These are phyloP conservation scores for Colletotrichum sp. DNA, from an alignment of 2,329 filamentous ascomycete genomes.

Conservation along the genomic window DNA sequence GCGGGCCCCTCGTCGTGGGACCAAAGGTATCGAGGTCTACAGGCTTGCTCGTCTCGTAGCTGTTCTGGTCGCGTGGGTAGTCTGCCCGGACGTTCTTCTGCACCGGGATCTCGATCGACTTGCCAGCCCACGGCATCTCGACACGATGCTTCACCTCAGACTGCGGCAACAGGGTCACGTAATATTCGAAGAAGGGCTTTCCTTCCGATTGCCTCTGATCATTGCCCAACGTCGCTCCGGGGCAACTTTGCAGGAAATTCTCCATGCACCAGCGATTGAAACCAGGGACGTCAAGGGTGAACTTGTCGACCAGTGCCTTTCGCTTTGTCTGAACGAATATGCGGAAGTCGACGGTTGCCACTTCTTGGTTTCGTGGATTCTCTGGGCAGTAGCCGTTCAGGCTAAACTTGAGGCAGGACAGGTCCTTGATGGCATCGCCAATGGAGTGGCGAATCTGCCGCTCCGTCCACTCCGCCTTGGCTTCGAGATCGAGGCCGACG, in stretches of 20 bases:
- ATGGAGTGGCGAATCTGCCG: slow-evolving; percentile 34
- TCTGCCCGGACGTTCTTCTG: slow-evolving; percentile 22
- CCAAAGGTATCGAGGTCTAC: slow-evolving; percentile 25
- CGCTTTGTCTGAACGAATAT: slow-evolving; percentile 18
- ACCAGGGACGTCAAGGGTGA: slow-evolving; percentile 17
- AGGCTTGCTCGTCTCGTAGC: slow-evolving; percentile 24
- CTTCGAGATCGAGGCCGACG: slow-evolving; percentile 24
- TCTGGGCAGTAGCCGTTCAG: slow-evolving; percentile 21
- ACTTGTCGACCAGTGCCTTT: slow-evolving; percentile 10
- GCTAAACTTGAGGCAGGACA: slow-evolving; percentile 22
- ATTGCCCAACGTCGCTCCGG: slow-evolving; percentile 27
- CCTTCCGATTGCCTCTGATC: slow-evolving; percentile 28
- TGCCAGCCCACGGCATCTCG: slow-evolving; percentile 30
- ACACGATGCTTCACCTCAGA: slow-evolving; percentile 26
- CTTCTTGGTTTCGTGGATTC: slow-evolving; percentile 22
- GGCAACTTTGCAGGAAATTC: slow-evolving; percentile 27
- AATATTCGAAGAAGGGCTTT: slow-evolving; percentile 30
- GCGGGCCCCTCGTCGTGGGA: slow-evolving; percentile 23
- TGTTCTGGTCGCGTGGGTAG: slow-evolving; percentile 24
- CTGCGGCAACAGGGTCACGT: slow-evolving; percentile 28
- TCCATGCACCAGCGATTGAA: slow-evolving; percentile 29
- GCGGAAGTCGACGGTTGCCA: slow-evolving; percentile 25
- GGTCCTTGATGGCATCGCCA: slow-evolving; percentile 26
- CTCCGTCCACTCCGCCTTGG: slow-evolving; percentile 28
- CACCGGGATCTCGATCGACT: slow-evolving; percentile 25